Conservation (phyloP, 805 yeast species). For the Metschnikowia kofuensis region DNA sequence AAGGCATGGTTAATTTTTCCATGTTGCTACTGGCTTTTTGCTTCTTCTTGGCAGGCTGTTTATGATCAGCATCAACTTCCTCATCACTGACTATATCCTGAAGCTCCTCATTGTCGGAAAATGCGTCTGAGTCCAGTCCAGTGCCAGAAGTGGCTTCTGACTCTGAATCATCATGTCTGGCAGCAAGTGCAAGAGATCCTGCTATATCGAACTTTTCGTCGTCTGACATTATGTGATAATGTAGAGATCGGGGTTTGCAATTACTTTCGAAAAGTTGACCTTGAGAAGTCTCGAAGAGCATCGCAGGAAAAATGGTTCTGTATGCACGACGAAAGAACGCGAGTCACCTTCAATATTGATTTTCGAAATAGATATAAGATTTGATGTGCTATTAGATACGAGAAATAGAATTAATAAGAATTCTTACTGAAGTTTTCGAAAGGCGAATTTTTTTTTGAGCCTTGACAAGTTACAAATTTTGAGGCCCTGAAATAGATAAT, state of each 20-base stretch:
- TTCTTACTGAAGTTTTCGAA: no score
- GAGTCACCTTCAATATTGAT: no score
- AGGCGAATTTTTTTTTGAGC: no score
- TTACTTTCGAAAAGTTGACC: neutral
- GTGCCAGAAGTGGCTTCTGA: constrained; percentile 21
- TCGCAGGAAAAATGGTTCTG: constrained; percentile 14
- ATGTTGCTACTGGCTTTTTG: constrained; percentile 24
- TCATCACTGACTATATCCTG: constrained; percentile 52
- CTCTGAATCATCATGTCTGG: constrained; percentile 28
- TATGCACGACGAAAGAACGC: constrained; percentile 1
- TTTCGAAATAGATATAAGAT: no score
- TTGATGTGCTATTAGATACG: no score
- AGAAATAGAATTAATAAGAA: no score
- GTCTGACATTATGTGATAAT: constrained; percentile 16
- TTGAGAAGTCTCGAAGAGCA: constrained; percentile 17
- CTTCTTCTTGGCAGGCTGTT: constrained; percentile 27
- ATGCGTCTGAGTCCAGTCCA: constrained; percentile 5
- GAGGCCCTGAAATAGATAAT: no score
- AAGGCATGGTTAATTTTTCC: constrained; percentile 38
- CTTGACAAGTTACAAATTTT: no score
- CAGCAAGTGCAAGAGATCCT: constrained; percentile 50
- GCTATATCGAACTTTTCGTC: constrained; percentile 64
- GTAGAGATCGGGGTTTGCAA: neutral
- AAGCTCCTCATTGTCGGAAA: constrained; percentile 22
- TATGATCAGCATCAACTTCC: constrained; percentile 20